These are phyloP conservation scores for Mycena citricolor DNA, from an alignment of 1,284 basidiomycete genomes.

Conservation along the genomic window DNA sequence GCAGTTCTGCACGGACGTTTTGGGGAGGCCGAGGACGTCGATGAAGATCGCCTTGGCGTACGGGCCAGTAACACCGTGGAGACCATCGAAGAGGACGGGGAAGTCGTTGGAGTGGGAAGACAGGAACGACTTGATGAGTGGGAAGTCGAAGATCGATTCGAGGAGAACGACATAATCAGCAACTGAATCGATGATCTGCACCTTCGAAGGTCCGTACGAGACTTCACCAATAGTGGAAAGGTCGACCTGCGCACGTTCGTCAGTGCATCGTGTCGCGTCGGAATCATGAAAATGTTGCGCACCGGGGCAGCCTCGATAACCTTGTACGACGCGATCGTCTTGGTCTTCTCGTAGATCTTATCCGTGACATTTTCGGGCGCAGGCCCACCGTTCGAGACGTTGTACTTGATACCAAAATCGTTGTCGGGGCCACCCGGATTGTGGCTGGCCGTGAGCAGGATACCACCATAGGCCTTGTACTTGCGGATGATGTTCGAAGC, in stretches of 20 bases:
- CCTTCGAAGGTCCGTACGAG: slow-evolving; percentile 80
- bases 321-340: slow-evolving; percentile 85
- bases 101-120: slow-evolving; percentile 67
- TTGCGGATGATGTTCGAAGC: slow-evolving; percentile 95
- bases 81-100: slow-evolving; percentile 92
- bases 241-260: slow-evolving; percentile 58
- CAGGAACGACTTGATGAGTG: slow-evolving; percentile 90
- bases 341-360: slow-evolving; percentile 91
- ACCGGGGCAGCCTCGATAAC: slow-evolving; percentile 78
- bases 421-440: slow-evolving; percentile 97
- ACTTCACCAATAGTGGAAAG: slow-evolving; percentile 81
- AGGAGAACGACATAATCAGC: slow-evolving; percentile 86
- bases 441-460: slow-evolving; percentile 96
- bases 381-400: slow-evolving; percentile 95
- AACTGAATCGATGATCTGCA: slow-evolving; percentile 95
- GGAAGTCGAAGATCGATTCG: slow-evolving; percentile 92
- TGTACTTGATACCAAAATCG: slow-evolving; percentile 99
- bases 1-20: slow-evolving; percentile 88
- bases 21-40: slow-evolving; percentile 78
- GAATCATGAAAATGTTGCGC: slow-evolving; percentile 30
- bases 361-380: slow-evolving; percentile 95
- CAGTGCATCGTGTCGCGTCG: slow-evolving; percentile 1
- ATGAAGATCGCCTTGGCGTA: slow-evolving; percentile 92
- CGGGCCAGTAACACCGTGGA: slow-evolving; percentile 97
- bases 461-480: slow-evolving; percentile 95